These are phyloP conservation scores for Hypoxylon perforatum DNA, from an alignment of 495 filamentous ascomycete species.

Conservation along the genomic window DNA sequence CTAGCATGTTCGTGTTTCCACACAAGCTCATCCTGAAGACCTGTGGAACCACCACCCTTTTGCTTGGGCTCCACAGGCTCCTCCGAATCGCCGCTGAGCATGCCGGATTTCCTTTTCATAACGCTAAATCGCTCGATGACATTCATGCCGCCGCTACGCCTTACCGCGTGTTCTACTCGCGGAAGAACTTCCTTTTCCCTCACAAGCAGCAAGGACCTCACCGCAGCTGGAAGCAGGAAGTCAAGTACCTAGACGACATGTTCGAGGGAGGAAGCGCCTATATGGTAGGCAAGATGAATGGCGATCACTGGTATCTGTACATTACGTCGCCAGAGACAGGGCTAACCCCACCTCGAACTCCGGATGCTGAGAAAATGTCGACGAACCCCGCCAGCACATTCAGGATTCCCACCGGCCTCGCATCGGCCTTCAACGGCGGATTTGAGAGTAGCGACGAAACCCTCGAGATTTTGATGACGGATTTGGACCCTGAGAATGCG, in stretches of 20 bases:
- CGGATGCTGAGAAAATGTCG: slow-evolving; percentile 56
- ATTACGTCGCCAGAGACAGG: slow-evolving; percentile 85
- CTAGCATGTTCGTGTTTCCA: slow-evolving; percentile 99
- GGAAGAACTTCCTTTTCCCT: slow-evolving; percentile 98
- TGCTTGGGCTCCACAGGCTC: slow-evolving; percentile 87
- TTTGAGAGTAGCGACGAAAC: slow-evolving; percentile 80
- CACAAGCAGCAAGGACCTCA: slow-evolving; percentile 95
- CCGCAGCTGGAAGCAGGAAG: slow-evolving; percentile 97
- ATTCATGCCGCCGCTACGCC: slow-evolving; percentile 80
- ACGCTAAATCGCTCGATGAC: slow-evolving; percentile 60
- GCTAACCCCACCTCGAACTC: slow-evolving; percentile 87
- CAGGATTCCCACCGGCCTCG: slow-evolving; percentile 72
- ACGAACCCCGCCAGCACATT: slow-evolving; percentile 46
- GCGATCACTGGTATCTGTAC: slow-evolving; percentile 99
- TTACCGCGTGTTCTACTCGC: slow-evolving; percentile 97
- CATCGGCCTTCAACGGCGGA: slow-evolving; percentile 63
- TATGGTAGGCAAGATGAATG: slow-evolving; percentile 99
- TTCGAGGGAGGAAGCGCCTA: slow-evolving; percentile 96
- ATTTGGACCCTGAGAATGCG: slow-evolving; percentile 90
- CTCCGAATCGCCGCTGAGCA: slow-evolving; percentile 88
- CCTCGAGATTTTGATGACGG: slow-evolving; percentile 97
- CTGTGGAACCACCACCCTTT: slow-evolving; percentile 94
- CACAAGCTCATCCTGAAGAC: slow-evolving; percentile 99
- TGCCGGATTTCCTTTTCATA: slow-evolving; percentile 82
- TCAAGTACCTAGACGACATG: slow-evolving; percentile 86